Conservation (phyloP, 306 rosid genomes). For the Albizia julibrissin region DNA sequence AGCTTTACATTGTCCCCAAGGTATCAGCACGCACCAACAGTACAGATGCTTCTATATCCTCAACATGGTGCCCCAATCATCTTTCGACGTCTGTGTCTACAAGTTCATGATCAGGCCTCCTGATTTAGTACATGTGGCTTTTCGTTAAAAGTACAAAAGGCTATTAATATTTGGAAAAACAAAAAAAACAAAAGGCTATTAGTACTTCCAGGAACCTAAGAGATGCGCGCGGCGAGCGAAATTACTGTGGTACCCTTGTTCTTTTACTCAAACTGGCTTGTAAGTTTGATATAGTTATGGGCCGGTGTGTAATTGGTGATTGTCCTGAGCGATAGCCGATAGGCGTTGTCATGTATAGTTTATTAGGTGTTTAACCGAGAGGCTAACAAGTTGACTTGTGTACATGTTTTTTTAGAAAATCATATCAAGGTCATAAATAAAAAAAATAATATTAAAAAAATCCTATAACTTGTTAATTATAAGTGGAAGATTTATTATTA, state of each 20-base stretch:
- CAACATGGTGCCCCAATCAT: conserved; percentile 90
- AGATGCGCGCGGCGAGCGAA: neutral
- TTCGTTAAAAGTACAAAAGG: neutral
- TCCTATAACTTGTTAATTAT: too few relatives aligned
- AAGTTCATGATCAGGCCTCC: neutral
- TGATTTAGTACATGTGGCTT: neutral
- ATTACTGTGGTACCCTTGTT: neutral
- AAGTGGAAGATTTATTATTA: too few relatives aligned
- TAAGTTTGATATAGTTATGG: neutral
- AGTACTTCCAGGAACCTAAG: too few relatives aligned
- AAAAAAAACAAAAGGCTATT: neutral
- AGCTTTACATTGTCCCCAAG: conserved; percentile 74
- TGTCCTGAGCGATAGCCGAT: neutral
- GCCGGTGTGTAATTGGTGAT: neutral
- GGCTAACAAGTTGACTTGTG: neutral
- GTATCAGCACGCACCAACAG: conserved; percentile 95
- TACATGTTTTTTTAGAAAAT: too few relatives aligned
- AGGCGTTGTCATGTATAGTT: neutral
- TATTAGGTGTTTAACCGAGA: neutral
- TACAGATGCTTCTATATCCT: conserved; percentile 88
- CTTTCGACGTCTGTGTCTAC: conserved; percentile 51
- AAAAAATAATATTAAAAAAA: too few relatives aligned
- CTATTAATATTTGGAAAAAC: too few relatives aligned
- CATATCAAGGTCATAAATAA: too few relatives aligned
- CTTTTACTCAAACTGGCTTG: neutral